Evolutionary conservation across 495 filamentous ascomycete species (phyloP).

Genomic region (Lepidopterella palustris): DNA sequence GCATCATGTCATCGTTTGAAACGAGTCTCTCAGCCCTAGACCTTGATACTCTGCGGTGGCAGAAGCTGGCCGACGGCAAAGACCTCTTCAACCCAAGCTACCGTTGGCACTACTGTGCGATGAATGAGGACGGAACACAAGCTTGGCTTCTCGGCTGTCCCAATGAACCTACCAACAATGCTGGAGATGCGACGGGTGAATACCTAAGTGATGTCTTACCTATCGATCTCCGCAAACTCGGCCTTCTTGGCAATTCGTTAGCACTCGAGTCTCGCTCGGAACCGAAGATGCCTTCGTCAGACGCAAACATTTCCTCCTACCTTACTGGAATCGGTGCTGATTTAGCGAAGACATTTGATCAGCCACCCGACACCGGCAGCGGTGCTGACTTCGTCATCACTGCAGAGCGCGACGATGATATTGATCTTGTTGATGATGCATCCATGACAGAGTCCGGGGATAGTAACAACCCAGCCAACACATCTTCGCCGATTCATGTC

Average conservation of each 20-base stretch:
- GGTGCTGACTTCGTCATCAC: conserved; percentile 83
- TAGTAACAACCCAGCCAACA: conserved; percentile 45
- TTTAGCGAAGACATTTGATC: conserved; percentile 77
- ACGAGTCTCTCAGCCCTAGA: conserved; percentile 87
- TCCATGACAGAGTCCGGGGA: background rate
- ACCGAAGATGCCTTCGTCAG: conserved; percentile 48
- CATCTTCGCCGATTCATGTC: conserved; percentile 83
- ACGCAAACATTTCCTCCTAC: conserved; percentile 43
- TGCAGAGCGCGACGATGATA: conserved; percentile 61
- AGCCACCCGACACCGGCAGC: conserved; percentile 67
- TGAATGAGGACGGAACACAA: conserved; percentile 87
- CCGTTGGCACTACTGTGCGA: conserved; percentile 94
- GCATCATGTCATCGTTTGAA: conserved; percentile 73
- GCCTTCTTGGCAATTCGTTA: conserved; percentile 74
- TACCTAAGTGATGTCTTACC: conserved; percentile 89
- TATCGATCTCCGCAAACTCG: conserved; percentile 80
- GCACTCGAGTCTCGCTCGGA: conserved; percentile 54
- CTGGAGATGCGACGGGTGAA: conserved; percentile 62
- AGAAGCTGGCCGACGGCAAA: conserved; percentile 83
- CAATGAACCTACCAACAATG: conserved; percentile 54
- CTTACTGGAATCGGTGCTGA: conserved; percentile 68
- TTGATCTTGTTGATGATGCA: conserved; percentile 54
- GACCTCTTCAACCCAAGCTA: conserved; percentile 85
- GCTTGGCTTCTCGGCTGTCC: conserved; percentile 94
- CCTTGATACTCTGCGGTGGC: conserved; percentile 79